phyloP scores from a whole-genome alignment of 345 rosid genomes.

The Alliaria petiolata region DNA sequence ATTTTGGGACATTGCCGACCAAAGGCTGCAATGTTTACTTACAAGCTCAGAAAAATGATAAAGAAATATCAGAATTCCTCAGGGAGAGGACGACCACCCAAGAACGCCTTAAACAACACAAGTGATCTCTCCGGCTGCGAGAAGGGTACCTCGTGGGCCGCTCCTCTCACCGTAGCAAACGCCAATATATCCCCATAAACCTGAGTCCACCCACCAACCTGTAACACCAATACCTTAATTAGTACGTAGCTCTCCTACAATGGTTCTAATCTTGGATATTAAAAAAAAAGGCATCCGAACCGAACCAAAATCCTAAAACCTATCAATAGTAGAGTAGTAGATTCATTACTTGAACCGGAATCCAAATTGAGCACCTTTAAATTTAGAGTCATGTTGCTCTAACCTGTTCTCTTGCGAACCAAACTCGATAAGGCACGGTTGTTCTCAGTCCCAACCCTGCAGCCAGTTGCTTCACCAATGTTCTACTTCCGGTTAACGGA shows the following conservation, averaged over 20 bases:
- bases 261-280: neutral
- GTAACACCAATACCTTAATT: neutral
- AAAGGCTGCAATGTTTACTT: neutral
- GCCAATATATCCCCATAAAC: constrained; percentile 66
- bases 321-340: neutral
- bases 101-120: constrained; percentile 61
- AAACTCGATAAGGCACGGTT: constrained; percentile 72
- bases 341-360: neutral
- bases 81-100: constrained; percentile 60
- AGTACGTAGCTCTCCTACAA: neutral
- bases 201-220: constrained; percentile 99
- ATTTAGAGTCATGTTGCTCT: neutral
- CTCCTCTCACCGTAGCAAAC: constrained; percentile 83
- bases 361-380: neutral
- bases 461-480: constrained; percentile 54
- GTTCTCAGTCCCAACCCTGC: constrained; percentile 49
- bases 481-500: constrained; percentile 84
- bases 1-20: neutral
- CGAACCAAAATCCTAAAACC: neutral
- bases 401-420: constrained; percentile 86
- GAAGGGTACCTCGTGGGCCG: constrained; percentile 88
- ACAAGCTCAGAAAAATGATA: neutral
- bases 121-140: constrained; percentile 87
- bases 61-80: constrained; percentile 53
- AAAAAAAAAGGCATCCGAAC: neutral